A percentile compares a stretch with the other conserved stretches of the same genome.
phyloP scores from a whole-genome alignment of 1,284 basidiomycete species.

The Apiotrichum siamense region DNA sequence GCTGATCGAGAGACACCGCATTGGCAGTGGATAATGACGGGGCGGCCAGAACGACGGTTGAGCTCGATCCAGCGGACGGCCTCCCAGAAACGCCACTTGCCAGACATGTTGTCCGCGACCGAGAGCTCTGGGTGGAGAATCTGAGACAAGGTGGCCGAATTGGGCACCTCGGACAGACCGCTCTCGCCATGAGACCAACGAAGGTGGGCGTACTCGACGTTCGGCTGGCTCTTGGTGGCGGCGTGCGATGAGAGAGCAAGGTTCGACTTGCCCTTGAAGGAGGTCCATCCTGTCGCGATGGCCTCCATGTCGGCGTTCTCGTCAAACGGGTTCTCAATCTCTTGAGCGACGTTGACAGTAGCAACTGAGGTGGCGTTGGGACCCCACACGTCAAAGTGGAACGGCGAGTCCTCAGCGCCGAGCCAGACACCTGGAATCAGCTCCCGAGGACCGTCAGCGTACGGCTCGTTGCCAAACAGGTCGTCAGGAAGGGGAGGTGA shows the following conservation, averaged over 20 bases:
- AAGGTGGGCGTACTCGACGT: slow-evolving; percentile 84
- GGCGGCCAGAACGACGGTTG: slow-evolving; percentile 64
- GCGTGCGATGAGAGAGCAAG: slow-evolving; percentile 21
- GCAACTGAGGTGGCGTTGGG: slow-evolving; percentile 14
- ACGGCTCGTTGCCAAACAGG: slow-evolving; percentile 51
- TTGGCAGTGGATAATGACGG: slow-evolving; percentile 87
- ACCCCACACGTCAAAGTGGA: slow-evolving; percentile 38
- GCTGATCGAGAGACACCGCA: slow-evolving; percentile 93
- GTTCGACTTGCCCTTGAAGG: slow-evolving; percentile 12
- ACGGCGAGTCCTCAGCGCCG: slow-evolving; percentile 88
- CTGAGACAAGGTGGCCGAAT: slow-evolving; percentile 18
- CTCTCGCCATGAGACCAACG: slow-evolving; percentile 91
- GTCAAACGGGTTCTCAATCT: slow-evolving; percentile 74
- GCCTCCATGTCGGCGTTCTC: neutral
- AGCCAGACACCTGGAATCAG: slow-evolving; percentile 85
- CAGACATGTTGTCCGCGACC: neutral
- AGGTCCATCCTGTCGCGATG: slow-evolving; percentile 4
- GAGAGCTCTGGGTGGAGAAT: slow-evolving; percentile 7
- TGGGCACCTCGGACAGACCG: slow-evolving; percentile 62
- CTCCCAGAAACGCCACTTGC: slow-evolving; percentile 59
- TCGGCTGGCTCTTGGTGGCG: slow-evolving; percentile 54
- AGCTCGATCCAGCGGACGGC: slow-evolving; percentile 76
- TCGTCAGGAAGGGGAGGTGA: slow-evolving; percentile 9
- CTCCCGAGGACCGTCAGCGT: slow-evolving; percentile 78
- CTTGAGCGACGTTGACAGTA: slow-evolving; percentile 90